phyloP scores from a whole-genome alignment of 306 rosid species.

The Macrotyloma uniflorum region DNA sequence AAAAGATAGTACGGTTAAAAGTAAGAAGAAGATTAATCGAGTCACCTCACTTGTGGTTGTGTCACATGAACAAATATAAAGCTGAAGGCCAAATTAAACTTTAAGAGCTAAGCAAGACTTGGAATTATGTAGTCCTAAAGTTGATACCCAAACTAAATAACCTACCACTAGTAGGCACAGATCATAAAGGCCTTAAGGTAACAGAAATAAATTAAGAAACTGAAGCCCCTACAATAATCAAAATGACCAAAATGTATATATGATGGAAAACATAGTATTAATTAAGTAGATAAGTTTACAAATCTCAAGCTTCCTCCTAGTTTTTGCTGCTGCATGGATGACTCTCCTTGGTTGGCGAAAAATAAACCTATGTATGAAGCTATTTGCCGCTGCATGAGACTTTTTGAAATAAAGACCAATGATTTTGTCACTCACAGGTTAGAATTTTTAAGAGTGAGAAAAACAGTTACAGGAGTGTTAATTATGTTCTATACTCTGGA shows the following conservation, averaged over 20 bases:
- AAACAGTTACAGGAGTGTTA: not conserved
- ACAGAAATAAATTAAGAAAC: not conserved
- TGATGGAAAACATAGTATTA: not conserved
- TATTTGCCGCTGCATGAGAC: not conserved
- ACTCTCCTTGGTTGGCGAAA: not conserved
- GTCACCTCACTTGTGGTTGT: not conserved
- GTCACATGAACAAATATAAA: constrained; percentile 19
- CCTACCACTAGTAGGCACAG: not conserved
- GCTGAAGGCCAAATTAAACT: not conserved
- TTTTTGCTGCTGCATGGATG: not conserved
- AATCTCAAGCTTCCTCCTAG: not conserved
- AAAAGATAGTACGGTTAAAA: not conserved
- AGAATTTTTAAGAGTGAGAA: not conserved
- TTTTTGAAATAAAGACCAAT: not conserved
- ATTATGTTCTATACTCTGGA: not conserved
- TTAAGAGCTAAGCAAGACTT: not conserved
- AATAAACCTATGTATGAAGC: not conserved
- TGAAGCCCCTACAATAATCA: not conserved
- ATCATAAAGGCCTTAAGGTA: not conserved
- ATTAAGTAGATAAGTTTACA: not conserved
- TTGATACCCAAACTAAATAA: not conserved
- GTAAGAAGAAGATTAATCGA: not conserved
- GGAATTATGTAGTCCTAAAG: not conserved
- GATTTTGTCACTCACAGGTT: not conserved
- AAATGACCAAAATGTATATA: not conserved